Evolutionary conservation across 2,329 filamentous ascomycete genomes (phyloP).

Genomic region (Hypoxylon sp.): DNA sequence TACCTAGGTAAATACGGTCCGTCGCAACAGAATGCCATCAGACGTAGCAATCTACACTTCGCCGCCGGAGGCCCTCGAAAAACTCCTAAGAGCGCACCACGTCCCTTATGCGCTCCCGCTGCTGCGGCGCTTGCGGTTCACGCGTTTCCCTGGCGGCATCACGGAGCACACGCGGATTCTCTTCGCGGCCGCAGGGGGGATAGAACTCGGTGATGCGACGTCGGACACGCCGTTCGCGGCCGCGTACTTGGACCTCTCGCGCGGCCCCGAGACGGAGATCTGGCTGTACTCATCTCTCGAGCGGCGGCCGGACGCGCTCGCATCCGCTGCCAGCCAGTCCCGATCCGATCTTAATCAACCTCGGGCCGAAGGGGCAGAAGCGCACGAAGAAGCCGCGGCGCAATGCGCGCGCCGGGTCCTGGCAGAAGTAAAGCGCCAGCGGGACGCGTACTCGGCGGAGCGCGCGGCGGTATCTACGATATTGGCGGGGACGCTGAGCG

Average conservation of each 20-base stretch:
- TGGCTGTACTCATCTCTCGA: slow-evolving; percentile 72
- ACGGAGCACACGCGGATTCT: slow-evolving; percentile 61
- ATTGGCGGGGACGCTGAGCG: slow-evolving; percentile 60
- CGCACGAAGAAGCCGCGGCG: slow-evolving; percentile 6
- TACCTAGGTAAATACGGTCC: not conserved
- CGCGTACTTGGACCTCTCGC: slow-evolving; percentile 72
- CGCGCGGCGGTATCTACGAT: slow-evolving; percentile 48
- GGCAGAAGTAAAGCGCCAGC: slow-evolving; percentile 41
- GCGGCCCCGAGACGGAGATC: slow-evolving; percentile 72
- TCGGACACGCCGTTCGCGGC: slow-evolving; percentile 61
- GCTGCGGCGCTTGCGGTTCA: slow-evolving; percentile 73
- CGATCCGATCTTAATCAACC: not conserved
- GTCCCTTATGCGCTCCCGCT: slow-evolving; percentile 72
- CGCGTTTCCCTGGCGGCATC: slow-evolving; percentile 57
- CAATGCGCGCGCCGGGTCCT: slow-evolving; percentile 32
- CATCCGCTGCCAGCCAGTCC: not conserved
- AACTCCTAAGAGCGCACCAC: slow-evolving; percentile 60
- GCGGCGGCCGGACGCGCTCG: slow-evolving; percentile 20
- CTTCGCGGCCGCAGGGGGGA: slow-evolving; percentile 41
- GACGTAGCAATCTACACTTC: slow-evolving; percentile 49
- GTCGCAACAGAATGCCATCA: slow-evolving; percentile 13
- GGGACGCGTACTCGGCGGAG: slow-evolving; percentile 42
- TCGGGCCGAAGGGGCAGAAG: slow-evolving; percentile 9
- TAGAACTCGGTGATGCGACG: not conserved
- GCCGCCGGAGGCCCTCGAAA: slow-evolving; percentile 57